Base-by-base conservation (phyloP, 1,139 yeast genomes). In the Pneumocystis murina region DNA sequence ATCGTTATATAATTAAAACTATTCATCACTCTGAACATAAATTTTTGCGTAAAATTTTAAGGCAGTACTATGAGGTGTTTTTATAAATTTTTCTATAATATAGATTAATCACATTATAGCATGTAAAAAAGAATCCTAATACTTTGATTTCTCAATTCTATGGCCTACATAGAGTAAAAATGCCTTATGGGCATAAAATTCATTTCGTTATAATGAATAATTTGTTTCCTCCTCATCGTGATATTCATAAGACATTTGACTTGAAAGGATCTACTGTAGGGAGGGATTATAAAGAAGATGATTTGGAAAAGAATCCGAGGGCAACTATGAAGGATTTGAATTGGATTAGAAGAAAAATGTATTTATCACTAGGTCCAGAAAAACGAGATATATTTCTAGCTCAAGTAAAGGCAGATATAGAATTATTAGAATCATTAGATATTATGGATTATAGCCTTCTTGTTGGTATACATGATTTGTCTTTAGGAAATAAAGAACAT, bases 201-300 rank as follows among this genome's bases (percentile, higher is more conserved):
- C 96, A 94, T 75, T 92, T 94, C 70, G 80, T 94, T 64, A 97
- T 94, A 59, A 94, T 94, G 98, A 94, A 94, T 76, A 94, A 94
- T 72, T 79, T 94, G 64, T 92, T 94, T 75, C 98, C 99, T 0
- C 96, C 97, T 6, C 91, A 89, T 71, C 80, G 92, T 65, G 95
- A 88, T 68, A 85, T 92, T 66, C 95, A 90, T 72, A 76, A 82
- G 61, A 87, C 92, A 58, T 94, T 83, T 74, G 99, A 94, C 72
- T 79, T 94, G 71, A 94, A 94, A 73, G 99, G 99, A 0, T 89
- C 97, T 0, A 83, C 95, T 0, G 81, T 87, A 79, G 97, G 97
- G 3, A 82, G 99, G 69, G 71, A 71, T 61, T 70, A 70, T 38
- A 66, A 70, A 38, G 71, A 69, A 58, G 68, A 24, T 67, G 69